These are phyloP conservation scores for Quercus phellos DNA, from an alignment of 331 rosid species.

Conservation along the genomic window DNA sequence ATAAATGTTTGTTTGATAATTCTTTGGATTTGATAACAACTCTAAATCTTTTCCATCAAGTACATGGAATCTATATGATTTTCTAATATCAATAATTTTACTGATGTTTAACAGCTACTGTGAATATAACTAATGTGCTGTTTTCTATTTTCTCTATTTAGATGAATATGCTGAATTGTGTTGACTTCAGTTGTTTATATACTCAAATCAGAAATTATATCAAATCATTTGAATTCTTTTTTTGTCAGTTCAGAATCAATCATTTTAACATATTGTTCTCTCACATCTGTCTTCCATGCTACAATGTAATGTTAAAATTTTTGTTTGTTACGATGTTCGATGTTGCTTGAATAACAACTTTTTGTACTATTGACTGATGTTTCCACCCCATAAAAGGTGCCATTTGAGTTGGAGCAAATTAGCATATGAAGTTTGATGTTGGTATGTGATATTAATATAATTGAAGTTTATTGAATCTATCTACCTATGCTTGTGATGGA, in stretches of 20 bases:
- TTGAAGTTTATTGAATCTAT: too few species aligned
- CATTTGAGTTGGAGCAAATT: neutral
- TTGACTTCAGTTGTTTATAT: neutral
- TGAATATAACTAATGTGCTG: neutral
- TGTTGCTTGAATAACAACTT: neutral
- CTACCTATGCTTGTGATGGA: too few species aligned
- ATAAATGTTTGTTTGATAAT: neutral
- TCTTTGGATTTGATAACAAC: neutral
- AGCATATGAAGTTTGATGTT: neutral
- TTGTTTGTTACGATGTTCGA: neutral
- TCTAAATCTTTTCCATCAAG: neutral
- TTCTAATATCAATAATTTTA: neutral
- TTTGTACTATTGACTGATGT: neutral
- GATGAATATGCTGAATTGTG: neutral
- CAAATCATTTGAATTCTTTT: neutral
- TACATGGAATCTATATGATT: neutral
- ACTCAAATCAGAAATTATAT: neutral
- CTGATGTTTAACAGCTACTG: neutral
- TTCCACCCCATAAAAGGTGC: neutral
- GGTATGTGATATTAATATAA: neutral
- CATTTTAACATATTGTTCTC: neutral
- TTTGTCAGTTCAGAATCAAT: neutral
- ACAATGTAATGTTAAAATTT: neutral
- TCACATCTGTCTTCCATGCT: neutral
- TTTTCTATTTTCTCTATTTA: neutral